These are phyloP conservation scores for Tilletia setariae DNA, from an alignment of 1,284 basidiomycete species.

Conservation along the genomic window DNA sequence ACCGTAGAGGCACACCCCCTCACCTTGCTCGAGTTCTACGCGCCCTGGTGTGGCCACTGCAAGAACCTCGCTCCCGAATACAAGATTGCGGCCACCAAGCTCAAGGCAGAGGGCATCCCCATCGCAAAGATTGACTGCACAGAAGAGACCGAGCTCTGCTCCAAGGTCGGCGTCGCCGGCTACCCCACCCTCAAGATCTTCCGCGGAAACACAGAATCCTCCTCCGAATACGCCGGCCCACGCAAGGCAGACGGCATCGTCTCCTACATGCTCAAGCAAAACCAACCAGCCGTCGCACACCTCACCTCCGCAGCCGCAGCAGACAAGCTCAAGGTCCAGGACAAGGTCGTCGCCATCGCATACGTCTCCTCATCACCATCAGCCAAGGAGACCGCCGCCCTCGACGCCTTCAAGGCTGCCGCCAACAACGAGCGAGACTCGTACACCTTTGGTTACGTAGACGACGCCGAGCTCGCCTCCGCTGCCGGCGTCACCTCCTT, in stretches of 20 bases:
- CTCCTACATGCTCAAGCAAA: conserved; percentile 92
- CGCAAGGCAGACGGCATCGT: conserved; percentile 94
- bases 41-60: conserved; percentile 82
- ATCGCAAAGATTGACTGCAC: conserved; percentile 72
- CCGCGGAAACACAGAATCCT: conserved; percentile 70
- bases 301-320: conserved; percentile 73
- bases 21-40: conserved; percentile 91
- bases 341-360: conserved; percentile 86
- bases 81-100: conserved; percentile 86
- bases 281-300: conserved; percentile 84
- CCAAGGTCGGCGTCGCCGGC: conserved; percentile 73
- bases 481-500: conserved; percentile 67
- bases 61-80: conserved; percentile 75
- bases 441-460: conserved; percentile 78
- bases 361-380: conserved; percentile 69
- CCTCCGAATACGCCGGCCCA: conserved; percentile 72
- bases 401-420: conserved; percentile 72
- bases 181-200: conserved; percentile 94
- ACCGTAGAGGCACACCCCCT: conserved; percentile 84
- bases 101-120: conserved; percentile 82
- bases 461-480: conserved; percentile 64
- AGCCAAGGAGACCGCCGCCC: conserved; percentile 57
- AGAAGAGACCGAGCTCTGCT: conserved; percentile 61
- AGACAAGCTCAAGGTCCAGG: conserved; percentile 75
- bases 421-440: conserved; percentile 78